Conservation (phyloP, 257 asterid species). For the Nicotiana sylvestris region DNA sequence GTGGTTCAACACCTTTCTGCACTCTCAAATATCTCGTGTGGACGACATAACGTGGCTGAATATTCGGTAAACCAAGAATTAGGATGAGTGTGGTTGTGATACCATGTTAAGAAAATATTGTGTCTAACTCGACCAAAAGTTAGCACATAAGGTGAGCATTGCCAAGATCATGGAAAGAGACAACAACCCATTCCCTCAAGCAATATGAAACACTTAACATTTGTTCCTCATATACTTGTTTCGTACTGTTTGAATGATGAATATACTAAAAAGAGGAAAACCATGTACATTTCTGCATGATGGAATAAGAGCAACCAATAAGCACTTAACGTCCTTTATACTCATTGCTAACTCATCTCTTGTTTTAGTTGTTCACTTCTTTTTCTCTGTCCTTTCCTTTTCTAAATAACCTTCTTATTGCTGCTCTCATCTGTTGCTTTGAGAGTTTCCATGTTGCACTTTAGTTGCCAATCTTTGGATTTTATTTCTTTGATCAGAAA, state of each 20-base stretch:
- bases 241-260: not conserved
- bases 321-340: not conserved
- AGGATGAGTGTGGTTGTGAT: not conserved
- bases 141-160: conserved; percentile 1
- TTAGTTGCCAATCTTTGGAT: not conserved
- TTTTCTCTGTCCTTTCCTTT: not conserved
- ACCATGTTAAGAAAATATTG: not conserved
- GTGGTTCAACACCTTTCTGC: not conserved
- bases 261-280: not conserved
- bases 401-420: not conserved
- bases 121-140: not conserved
- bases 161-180: not conserved
- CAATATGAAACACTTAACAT: not conserved
- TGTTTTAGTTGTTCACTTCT: not conserved
- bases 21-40: not conserved
- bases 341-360: not conserved
- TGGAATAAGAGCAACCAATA: not conserved
- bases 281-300: not conserved
- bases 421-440: conserved; percentile 6
- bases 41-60: not conserved
- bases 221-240: not conserved
- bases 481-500: not conserved
- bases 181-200: not conserved
- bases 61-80: not conserved
- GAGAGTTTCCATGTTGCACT: not conserved